phyloP scores from a whole-genome alignment of 345 rosid genomes.

The Aquilaria yunnanensis region DNA sequence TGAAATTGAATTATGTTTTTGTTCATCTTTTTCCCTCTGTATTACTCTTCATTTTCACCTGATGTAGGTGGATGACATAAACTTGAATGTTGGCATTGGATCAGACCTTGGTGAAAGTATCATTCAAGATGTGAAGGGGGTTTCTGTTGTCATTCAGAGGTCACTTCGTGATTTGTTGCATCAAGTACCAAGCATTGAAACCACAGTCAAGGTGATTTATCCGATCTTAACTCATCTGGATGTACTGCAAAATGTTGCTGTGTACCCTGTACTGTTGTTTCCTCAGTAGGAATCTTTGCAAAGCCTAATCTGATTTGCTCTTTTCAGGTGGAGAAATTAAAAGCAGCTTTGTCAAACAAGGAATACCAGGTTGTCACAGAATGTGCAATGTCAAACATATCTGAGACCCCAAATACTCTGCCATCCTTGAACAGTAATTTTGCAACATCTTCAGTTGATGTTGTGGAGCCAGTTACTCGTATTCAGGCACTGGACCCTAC shows the following conservation, averaged over 20 bases:
- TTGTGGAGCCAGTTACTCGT: slow-evolving; percentile 35
- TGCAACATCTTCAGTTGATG: slow-evolving; percentile 38
- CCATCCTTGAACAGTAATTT: slow-evolving; percentile 47
- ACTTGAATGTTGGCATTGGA: slow-evolving; percentile 85
- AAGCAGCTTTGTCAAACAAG: slow-evolving; percentile 70
- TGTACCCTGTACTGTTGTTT: neutral
- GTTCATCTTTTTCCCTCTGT: slow-evolving; percentile 1
- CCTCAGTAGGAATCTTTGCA: neutral
- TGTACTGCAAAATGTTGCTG: slow-evolving; percentile 6
- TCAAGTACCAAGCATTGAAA: slow-evolving; percentile 73
- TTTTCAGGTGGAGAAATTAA: slow-evolving; percentile 75
- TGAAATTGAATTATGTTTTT: neutral
- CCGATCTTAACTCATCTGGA: slow-evolving; percentile 10
- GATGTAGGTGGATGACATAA: slow-evolving; percentile 81
- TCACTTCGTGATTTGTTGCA: slow-evolving; percentile 88
- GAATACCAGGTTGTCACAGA: slow-evolving; percentile 90
- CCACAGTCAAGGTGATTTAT: slow-evolving; percentile 53
- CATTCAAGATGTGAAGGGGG: slow-evolving; percentile 84
- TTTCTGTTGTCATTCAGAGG: slow-evolving; percentile 74
- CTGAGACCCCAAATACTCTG: slow-evolving; percentile 61
- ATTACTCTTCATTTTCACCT: neutral
- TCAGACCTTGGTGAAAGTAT: slow-evolving; percentile 81
- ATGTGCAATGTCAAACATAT: slow-evolving; percentile 79
- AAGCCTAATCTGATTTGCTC: slow-evolving; percentile 7
- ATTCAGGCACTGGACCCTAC: slow-evolving; percentile 25